Evolutionary conservation across 2,329 filamentous ascomycete genomes (phyloP).

Genomic region (Achaetomium macrosporum): DNA sequence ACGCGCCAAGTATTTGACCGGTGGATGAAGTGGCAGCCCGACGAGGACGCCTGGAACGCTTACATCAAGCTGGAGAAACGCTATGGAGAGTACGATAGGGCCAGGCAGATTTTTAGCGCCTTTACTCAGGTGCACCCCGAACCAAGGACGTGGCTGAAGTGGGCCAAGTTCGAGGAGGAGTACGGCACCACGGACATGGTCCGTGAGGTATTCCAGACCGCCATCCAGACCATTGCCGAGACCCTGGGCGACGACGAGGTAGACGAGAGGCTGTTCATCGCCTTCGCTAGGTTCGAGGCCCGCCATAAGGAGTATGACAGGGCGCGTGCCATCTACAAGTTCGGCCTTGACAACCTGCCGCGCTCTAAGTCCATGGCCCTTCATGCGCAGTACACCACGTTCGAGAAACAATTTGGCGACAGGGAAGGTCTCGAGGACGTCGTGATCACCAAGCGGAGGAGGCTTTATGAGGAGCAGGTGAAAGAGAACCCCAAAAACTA

Average conservation of each 20-base stretch:
- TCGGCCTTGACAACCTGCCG: constrained; percentile 85
- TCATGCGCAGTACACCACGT: constrained; percentile 92
- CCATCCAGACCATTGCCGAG: constrained; percentile 84
- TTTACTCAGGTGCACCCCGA: constrained; percentile 93
- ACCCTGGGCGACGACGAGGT: constrained; percentile 89
- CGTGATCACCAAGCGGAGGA: constrained; percentile 85
- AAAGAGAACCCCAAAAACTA: constrained; percentile 96
- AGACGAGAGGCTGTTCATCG: constrained; percentile 91
- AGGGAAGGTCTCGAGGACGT: constrained; percentile 91
- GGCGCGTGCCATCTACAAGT: constrained; percentile 92
- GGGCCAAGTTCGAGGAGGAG: constrained; percentile 96
- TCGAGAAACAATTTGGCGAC: constrained; percentile 97
- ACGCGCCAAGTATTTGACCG: constrained; percentile 92
- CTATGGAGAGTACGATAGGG: constrained; percentile 85
- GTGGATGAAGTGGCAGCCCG: constrained; percentile 98
- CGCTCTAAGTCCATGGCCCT: constrained; percentile 77
- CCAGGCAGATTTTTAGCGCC: constrained; percentile 80
- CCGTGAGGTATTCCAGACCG: constrained; percentile 81
- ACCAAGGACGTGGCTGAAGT: constrained; percentile 96
- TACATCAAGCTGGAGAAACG: constrained; percentile 97
- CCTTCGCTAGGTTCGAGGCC: constrained; percentile 90
- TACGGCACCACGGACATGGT: constrained; percentile 88
- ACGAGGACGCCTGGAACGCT: constrained; percentile 89
- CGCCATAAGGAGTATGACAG: constrained; percentile 95
- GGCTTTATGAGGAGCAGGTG: constrained; percentile 90